Percentiles rank a stretch among this genome's conserved stretches.
Evolutionary conservation across 805 yeast genomes (phyloP).

Genomic region (Ogataea zsoltii): DNA sequence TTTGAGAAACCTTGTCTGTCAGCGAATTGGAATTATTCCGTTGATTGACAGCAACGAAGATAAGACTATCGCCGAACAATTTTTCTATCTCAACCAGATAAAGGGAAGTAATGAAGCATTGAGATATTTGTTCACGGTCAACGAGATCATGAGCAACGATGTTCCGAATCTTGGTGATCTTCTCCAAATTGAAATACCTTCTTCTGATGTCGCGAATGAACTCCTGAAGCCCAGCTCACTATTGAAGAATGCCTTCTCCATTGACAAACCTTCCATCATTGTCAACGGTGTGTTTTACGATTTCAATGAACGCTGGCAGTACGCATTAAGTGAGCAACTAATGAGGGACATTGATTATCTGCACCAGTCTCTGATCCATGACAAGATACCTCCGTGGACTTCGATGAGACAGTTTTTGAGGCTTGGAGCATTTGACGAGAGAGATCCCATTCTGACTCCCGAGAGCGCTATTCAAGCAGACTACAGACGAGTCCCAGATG

Average conservation of each 20-base stretch:
- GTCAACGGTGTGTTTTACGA: constrained; percentile 71
- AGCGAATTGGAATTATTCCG: constrained; percentile 85
- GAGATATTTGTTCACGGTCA: constrained; percentile 24
- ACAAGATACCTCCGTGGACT: constrained; percentile 28
- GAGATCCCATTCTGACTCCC: constrained; percentile 57
- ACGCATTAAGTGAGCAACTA: constrained; percentile 51
- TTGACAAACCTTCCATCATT: constrained; percentile 52
- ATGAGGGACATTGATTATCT: constrained; percentile 50
- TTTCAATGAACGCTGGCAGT: constrained; percentile 55
- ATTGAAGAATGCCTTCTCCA: constrained; percentile 40
- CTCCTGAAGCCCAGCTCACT: constrained; percentile 23
- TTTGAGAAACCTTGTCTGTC: constrained; percentile 62
- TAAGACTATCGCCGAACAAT: constrained; percentile 26
- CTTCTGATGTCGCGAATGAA: constrained; percentile 7
- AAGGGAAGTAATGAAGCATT: constrained; percentile 25
- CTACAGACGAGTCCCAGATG: constrained; percentile 15
- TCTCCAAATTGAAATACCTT: constrained; percentile 11
- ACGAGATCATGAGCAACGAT: constrained; percentile 12
- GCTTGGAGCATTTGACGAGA: constrained; percentile 38
- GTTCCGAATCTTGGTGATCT: neutral
- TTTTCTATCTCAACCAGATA: constrained; percentile 21
- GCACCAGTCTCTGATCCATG: constrained; percentile 29
- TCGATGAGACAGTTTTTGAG: constrained; percentile 44
- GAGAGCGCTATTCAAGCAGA: constrained; percentile 32
- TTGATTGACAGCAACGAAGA: constrained; percentile 34